These are phyloP conservation scores for Cryomyces antarcticus DNA, from an alignment of 495 filamentous ascomycete species.

Conservation along the genomic window DNA sequence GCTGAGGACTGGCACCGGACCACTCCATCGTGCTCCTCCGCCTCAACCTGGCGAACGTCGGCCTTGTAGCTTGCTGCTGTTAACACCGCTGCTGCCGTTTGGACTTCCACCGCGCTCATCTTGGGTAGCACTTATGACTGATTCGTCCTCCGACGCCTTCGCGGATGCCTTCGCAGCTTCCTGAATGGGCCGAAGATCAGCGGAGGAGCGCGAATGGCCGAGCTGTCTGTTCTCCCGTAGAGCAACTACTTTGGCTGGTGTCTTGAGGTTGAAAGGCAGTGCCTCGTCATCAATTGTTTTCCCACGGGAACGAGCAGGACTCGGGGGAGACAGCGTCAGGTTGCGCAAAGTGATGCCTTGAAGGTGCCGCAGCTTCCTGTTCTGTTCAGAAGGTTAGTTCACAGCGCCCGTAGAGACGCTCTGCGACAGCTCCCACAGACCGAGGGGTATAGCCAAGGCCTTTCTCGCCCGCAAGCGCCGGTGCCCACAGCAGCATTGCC, in stretches of 20 bases:
- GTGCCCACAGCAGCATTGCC: too few relatives aligned
- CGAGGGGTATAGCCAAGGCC: constrained; percentile 29
- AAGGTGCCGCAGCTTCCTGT: constrained; percentile 74
- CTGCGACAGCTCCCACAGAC: constrained; percentile 13
- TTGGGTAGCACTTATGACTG: not conserved
- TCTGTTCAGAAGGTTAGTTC: constrained; percentile 25
- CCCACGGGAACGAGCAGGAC: constrained; percentile 30
- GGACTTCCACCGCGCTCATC: constrained; percentile 4
- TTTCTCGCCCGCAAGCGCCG: constrained; percentile 15
- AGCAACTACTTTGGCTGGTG: constrained; percentile 46
- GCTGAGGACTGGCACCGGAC: constrained; percentile 41
- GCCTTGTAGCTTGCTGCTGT: constrained; percentile 1
- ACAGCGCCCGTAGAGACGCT: not conserved
- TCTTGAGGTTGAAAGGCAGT: constrained; percentile 44
- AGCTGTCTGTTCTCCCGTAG: constrained; percentile 33
- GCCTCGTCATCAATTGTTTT: constrained; percentile 75
- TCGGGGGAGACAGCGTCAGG: constrained; percentile 35
- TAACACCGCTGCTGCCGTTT: not conserved
- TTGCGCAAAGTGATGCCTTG: constrained; percentile 78
- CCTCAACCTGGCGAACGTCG: constrained; percentile 19
- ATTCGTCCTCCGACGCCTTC: not conserved
- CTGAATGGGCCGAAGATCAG: constrained; percentile 29
- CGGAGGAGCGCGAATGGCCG: constrained; percentile 56
- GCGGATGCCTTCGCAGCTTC: not conserved
- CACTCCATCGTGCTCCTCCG: constrained; percentile 52